Conservation (phyloP, 2,329 filamentous ascomycete genomes). For the Monascus ruber region DNA sequence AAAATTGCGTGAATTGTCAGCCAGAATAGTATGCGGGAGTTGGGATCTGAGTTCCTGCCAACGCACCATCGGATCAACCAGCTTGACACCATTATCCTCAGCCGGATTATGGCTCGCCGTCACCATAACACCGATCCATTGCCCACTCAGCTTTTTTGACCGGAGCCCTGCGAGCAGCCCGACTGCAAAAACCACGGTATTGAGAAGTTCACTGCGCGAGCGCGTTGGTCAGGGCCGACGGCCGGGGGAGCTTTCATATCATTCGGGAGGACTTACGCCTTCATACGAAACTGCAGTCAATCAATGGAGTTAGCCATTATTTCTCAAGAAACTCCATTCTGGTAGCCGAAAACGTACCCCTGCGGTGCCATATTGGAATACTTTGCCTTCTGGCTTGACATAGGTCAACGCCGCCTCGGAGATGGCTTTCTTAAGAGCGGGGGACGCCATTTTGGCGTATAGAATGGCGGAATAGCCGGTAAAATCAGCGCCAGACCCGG, state of each 20-base stretch:
- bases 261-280: constrained; percentile 43
- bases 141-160: constrained; percentile 77
- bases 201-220: constrained; percentile 58
- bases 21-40: constrained; percentile 6
- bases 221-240: constrained; percentile 21
- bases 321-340: constrained; percentile 1
- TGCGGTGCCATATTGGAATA: constrained; percentile 50
- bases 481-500: no score
- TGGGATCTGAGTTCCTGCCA: not conserved
- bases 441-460: constrained; percentile 30
- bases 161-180: constrained; percentile 80
- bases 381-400: constrained; percentile 37
- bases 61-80: constrained; percentile 78
- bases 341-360: constrained; percentile 38
- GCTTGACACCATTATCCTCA: constrained; percentile 83
- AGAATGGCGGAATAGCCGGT: not conserved
- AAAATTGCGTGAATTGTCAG: constrained; percentile 3
- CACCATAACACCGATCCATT: constrained; percentile 94
- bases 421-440: constrained; percentile 34
- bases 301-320: constrained; percentile 8
- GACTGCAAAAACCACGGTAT: constrained; percentile 85
- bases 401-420: constrained; percentile 37
- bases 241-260: constrained; percentile 18
- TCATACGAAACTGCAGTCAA: constrained; percentile 51
- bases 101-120: constrained; percentile 89